Conservation (phyloP, 108 stramenopile species). For the Chaetoceros muelleri region DNA sequence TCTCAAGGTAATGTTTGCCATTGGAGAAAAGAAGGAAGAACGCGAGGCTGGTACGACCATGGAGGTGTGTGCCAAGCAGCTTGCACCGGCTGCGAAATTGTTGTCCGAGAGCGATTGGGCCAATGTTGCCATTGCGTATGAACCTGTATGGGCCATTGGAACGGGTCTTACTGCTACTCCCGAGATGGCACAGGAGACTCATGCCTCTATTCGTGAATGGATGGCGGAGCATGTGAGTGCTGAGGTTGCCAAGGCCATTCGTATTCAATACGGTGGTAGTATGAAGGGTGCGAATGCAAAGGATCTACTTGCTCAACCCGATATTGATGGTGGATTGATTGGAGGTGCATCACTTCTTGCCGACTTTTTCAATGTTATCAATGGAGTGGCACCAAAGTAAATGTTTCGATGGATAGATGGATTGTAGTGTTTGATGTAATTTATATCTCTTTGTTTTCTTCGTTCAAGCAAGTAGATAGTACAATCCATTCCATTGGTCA, state of each 20-base stretch:
- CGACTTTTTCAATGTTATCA: constrained; percentile 94
- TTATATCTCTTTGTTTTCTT: no score
- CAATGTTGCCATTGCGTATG: constrained; percentile 87
- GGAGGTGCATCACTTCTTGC: constrained; percentile 91
- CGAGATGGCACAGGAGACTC: constrained; percentile 99
- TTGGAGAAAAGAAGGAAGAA: constrained; percentile 98
- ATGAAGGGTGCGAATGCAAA: constrained; percentile 91
- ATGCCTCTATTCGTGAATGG: constrained; percentile 88
- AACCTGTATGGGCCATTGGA: constrained; percentile 93
- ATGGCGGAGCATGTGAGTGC: constrained; percentile 75
- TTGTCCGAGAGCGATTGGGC: constrained; percentile 73
- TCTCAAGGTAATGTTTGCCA: constrained; percentile 94
- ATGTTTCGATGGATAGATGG: no score
- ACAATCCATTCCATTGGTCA: no score
- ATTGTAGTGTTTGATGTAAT: no score
- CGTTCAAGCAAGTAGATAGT: no score
- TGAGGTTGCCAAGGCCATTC: constrained; percentile 73
- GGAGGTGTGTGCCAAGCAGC: constrained; percentile 82
- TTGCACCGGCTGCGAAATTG: constrained; percentile 71
- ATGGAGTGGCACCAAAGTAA: constrained; percentile 43
- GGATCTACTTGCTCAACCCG: constrained; percentile 70
- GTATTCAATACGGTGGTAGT: constrained; percentile 95
- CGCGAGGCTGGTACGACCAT: constrained; percentile 88
- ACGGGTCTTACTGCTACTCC: constrained; percentile 99
- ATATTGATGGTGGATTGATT: constrained; percentile 95